A percentile compares a stretch with the other conserved stretches of the same genome.
These are phyloP conservation scores for Podaxis sp. DNA, from an alignment of 768 basidiomycete genomes.

Conservation along the genomic window DNA sequence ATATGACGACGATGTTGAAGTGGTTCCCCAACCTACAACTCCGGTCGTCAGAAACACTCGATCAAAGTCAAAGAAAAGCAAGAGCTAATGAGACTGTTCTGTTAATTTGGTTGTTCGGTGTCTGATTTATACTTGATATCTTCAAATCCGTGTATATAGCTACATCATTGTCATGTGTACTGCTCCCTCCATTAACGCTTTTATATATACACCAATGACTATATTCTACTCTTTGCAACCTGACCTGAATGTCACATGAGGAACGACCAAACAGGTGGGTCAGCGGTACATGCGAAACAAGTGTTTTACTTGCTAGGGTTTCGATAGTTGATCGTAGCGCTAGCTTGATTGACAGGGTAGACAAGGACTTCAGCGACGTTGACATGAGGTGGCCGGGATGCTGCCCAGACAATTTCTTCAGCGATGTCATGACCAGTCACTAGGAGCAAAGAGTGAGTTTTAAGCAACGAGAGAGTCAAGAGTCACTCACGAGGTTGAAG, in stretches of 20 bases:
- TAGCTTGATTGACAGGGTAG: constrained; percentile 79
- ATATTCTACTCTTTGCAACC: background rate
- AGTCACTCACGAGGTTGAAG: constrained; percentile 71
- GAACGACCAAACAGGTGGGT: background rate
- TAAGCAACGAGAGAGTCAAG: background rate
- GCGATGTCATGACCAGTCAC: constrained; percentile 87
- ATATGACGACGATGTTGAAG: constrained; percentile 68
- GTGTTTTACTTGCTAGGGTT: constrained; percentile 6
- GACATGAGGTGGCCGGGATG: constrained; percentile 87
- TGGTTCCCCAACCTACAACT: constrained; percentile 24
- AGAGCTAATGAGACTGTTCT: constrained; percentile 23
- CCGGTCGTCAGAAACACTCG: constrained; percentile 51
- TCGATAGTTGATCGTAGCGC: constrained; percentile 56
- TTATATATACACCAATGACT: background rate
- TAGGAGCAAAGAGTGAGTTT: constrained; percentile 27
- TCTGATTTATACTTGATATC: constrained; percentile 19
- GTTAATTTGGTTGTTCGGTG: constrained; percentile 9
- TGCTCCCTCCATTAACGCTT: background rate
- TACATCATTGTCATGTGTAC: background rate
- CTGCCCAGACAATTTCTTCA: constrained; percentile 98
- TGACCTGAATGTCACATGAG: background rate
- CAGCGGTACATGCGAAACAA: background rate
- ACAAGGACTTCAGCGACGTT: constrained; percentile 83
- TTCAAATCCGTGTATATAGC: background rate
- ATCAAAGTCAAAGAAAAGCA: constrained; percentile 51